Evolutionary conservation across 257 asterid species (phyloP), one percentile per base, ranked within the genome.

Genomic region (Salvia hispanica): DNA sequence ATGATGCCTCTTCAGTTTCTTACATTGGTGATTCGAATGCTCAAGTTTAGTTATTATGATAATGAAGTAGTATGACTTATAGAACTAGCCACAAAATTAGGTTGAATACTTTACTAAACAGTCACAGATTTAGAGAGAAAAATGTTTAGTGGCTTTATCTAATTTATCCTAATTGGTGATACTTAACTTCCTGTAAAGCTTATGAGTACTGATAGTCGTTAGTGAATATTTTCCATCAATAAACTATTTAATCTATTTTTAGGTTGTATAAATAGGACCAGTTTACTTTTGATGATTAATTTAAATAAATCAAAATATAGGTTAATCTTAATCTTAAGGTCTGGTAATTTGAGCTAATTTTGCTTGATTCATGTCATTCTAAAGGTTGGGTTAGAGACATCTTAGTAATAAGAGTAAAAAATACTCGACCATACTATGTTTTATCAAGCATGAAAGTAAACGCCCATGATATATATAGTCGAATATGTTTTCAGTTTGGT

Each of bases 401-500:
- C 21, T 18, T 18, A 18, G 21, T 18, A 18, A 18, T 18, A 2
- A 25, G 31, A 25, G 31, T 1, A 25, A 25, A 25, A 25, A 25
- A 25, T 25, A 25, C 31, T 25, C 3, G 31, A 25, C 2, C 31
- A 25, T 25, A 18, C 21, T 18, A 25, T 25, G 2, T 25, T 2
- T 25, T 25, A 25, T 25, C 31, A 25, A 25, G 31, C 31, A 25
- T 25, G 31, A 25, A 25, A 25, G 31, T 2, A 25, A 25, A 25
- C 31, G 31, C 31, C 31, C 31, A 0, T 25, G 34, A 57, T 66
- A 47, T 65, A 37, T n/a, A 18, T 9, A 53, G 21, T 65, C 1
- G 40, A 40, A 43, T 67, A 43, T 60, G 12, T 51, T 70, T 65
- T 69, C 43, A 93, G 99, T 93, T 70, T 69, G 97, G 97, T 67